Percentiles rank a stretch among this genome's conserved stretches.
These are phyloP conservation scores for Phytopythium ostracodes DNA, from an alignment of 352 stramenopile genomes.

Conservation along the genomic window DNA sequence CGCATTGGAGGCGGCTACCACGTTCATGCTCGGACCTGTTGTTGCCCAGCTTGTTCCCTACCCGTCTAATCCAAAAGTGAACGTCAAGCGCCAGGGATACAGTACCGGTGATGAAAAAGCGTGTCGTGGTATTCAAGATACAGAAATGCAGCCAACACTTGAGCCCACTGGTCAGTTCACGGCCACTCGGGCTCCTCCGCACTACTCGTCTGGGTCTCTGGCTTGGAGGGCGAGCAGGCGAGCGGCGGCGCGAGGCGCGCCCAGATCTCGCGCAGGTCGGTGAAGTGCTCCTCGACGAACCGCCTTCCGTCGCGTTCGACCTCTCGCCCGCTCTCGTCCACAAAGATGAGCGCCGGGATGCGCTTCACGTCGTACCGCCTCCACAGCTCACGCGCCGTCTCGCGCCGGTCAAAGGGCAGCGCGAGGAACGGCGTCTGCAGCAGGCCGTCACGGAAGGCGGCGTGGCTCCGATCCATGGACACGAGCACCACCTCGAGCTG, in stretches of 20 bases:
- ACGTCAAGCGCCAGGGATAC: not conserved
- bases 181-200: constrained; percentile 22
- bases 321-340: constrained; percentile 54
- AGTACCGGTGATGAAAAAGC: not conserved
- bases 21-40: not conserved
- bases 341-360: constrained; percentile 66
- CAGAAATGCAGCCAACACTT: not conserved
- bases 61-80: not conserved
- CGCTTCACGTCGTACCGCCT: constrained; percentile 68
- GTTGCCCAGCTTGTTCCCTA: not conserved
- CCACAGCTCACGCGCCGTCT: constrained; percentile 52
- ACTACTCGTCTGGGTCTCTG: not conserved
- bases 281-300: constrained; percentile 62
- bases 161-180: constrained; percentile 7
- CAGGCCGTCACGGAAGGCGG: constrained; percentile 52
- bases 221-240: constrained; percentile 2
- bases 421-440: constrained; percentile 59
- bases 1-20: not conserved
- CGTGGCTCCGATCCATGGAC: constrained; percentile 49
- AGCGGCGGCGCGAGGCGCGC: constrained; percentile 30
- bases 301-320: constrained; percentile 59
- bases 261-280: constrained; percentile 59
- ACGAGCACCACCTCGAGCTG: constrained; percentile 60
- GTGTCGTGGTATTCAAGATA: not conserved
- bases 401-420: constrained; percentile 44